Evolutionary conservation across 805 yeast genomes (phyloP), one percentile per base, ranked within the genome.

Genomic region (Ogataea parapolymorpha): DNA sequence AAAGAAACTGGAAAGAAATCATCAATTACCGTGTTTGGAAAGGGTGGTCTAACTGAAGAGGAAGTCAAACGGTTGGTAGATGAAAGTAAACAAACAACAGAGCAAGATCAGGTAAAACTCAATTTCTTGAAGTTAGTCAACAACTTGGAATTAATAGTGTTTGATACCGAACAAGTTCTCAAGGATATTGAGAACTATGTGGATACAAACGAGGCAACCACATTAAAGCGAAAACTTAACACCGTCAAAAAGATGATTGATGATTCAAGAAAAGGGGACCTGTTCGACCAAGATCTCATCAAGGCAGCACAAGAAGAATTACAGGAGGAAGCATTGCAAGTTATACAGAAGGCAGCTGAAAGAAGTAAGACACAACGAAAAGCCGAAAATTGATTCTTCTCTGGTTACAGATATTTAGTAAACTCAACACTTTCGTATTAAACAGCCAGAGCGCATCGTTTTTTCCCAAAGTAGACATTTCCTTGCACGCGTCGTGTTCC

Each of bases 1-100:
- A 85, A 88, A 77, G 93, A 90, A 51, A 80, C 95, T 51, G 86
- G 84, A 74, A 89, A 89, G 79, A 90, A 85, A 55, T 89, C 96
- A 43, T 86, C 95, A 47, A 90, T 89, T 70, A 89, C 96, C 37
- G 96, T 89, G 51, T 95, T 95, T 54, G 97, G 96, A 54, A 85
- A 95, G 43, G 86, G 95, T 34, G 97, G 96, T 68, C 74, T 89
- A 65, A 81, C 90, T 53, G 93, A 88, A 61, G 63, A 84, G 45
- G 96, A 89, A 74, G 85, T 89, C 62, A 95, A 88, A 68, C 78
- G 82, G 67, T 82, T 90, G 87, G 91, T 89, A 47, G 79, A 75
- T 68, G 95, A 86, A 57, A 95, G 96, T 58, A 95, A 87, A 73
- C 82, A 82, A 69, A 82, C 72, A 72, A 85, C 88, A 58, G 89